These are phyloP conservation scores for Retiboletus flavoniger DNA, from an alignment of 1,284 basidiomycete species.

Conservation along the genomic window DNA sequence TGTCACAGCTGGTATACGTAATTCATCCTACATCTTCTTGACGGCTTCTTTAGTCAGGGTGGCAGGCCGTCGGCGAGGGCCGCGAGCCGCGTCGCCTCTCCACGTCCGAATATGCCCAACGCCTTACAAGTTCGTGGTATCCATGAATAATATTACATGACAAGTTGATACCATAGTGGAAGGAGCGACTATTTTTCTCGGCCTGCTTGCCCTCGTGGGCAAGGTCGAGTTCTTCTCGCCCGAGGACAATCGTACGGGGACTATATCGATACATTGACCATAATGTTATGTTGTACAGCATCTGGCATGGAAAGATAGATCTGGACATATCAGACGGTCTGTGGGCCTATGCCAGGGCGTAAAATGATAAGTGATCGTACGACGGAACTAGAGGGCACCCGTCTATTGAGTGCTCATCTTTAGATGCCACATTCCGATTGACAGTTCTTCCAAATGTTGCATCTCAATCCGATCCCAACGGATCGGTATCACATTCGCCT, in stretches of 20 bases:
- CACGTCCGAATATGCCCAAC: constrained; percentile 5
- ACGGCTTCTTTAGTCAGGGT: not conserved
- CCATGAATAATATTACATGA: constrained; percentile 25
- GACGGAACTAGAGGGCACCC: constrained; percentile 4
- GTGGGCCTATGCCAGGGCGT: constrained; percentile 8
- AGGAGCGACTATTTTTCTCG: not conserved
- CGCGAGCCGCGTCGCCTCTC: constrained; percentile 6
- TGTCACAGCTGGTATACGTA: constrained; percentile 2
- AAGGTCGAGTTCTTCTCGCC: not conserved
- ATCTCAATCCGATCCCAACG: constrained; percentile 68
- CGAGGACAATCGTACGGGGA: not conserved
- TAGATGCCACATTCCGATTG: constrained; percentile 68
- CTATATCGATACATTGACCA: constrained; percentile 22
- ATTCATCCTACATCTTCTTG: not conserved
- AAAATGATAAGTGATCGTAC: constrained; percentile 9
- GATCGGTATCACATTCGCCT: constrained; percentile 66
- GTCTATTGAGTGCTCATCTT: constrained; percentile 42
- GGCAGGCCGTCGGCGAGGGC: not conserved
- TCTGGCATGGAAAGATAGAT: constrained; percentile 6
- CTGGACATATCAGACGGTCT: constrained; percentile 15
- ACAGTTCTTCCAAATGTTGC: constrained; percentile 69
- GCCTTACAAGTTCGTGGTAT: constrained; percentile 2
- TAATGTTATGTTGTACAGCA: constrained; percentile 23
- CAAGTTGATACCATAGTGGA: constrained; percentile 15
- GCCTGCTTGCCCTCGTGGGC: not conserved